Conservation (phyloP, 164 flowering plant genomes). For the Saururus chinensis region DNA sequence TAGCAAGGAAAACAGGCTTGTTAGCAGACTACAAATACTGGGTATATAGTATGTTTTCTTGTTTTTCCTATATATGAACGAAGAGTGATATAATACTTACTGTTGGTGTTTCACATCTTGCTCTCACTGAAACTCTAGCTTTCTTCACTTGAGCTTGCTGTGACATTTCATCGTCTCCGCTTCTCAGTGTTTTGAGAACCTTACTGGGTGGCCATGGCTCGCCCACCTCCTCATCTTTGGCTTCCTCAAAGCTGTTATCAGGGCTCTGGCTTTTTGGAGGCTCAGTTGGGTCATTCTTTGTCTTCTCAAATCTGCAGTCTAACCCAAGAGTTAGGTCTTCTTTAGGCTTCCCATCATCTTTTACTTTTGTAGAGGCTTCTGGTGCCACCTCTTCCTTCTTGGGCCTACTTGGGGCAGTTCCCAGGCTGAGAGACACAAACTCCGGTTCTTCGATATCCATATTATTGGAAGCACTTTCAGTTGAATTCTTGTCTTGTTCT, state of each 20-base stretch:
- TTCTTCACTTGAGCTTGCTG: slow-evolving; percentile 46
- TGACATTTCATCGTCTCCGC: slow-evolving; percentile 37
- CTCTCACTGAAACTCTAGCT: slow-evolving; percentile 83
- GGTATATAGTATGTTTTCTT: background rate
- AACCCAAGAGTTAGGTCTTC: slow-evolving; percentile 35
- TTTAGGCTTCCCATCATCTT: slow-evolving; percentile 16
- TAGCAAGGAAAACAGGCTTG: background rate
- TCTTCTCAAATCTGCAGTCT: slow-evolving; percentile 21
- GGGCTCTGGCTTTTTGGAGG: slow-evolving; percentile 15
- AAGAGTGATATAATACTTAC: slow-evolving; percentile 14
- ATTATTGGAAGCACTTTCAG: slow-evolving; percentile 6
- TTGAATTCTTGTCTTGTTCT: slow-evolving; percentile 21
- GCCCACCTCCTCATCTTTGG: slow-evolving; percentile 25
- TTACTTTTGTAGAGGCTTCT: slow-evolving; percentile 9
- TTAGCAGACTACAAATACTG: too few species aligned
- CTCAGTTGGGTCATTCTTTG: slow-evolving; percentile 9
- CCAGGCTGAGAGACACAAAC: slow-evolving; percentile 67
- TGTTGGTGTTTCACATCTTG: slow-evolving; percentile 74
- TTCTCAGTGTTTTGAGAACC: slow-evolving; percentile 26
- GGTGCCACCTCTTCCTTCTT: slow-evolving; percentile 21
- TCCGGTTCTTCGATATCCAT: slow-evolving; percentile 35
- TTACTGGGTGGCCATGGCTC: slow-evolving; percentile 50
- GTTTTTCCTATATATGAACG: background rate
- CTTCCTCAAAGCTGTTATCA: slow-evolving; percentile 29
- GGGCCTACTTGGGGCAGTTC: slow-evolving; percentile 29